Evolutionary conservation across 1,284 basidiomycete species (phyloP).

Genomic region (Cystobasidiaceae sp.): DNA sequence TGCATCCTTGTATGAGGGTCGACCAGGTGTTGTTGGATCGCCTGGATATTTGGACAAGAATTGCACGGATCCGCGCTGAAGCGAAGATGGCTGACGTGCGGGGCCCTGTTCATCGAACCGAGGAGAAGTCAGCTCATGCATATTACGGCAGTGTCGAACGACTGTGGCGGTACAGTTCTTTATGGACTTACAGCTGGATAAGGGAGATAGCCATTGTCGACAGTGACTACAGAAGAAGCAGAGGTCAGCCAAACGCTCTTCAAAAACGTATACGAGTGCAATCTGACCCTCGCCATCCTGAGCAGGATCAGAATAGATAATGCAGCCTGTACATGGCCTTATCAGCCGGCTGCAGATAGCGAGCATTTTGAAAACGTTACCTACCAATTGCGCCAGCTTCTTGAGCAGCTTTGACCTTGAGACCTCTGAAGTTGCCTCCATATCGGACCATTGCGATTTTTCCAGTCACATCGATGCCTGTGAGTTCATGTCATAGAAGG

Average conservation of each 20-base stretch:
- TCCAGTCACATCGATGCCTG: conserved; percentile 63
- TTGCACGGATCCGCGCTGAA: conserved; percentile 83
- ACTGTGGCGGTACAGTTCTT: conserved; percentile 72
- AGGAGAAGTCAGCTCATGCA: background rate
- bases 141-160: conserved; percentile 35
- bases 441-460: conserved; percentile 82
- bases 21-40: conserved; percentile 79
- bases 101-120: background rate
- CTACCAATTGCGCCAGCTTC: conserved; percentile 65
- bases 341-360: background rate
- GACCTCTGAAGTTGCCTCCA: conserved; percentile 72
- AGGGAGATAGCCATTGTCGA: conserved; percentile 42
- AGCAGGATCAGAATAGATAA: conserved; percentile 81
- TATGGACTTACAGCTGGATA: conserved; percentile 62
- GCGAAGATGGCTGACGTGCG: conserved; percentile 48
- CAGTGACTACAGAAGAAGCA: conserved; percentile 14
- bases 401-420: conserved; percentile 75
- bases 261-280: conserved; percentile 53
- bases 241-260: background rate
- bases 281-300: conserved; percentile 66
- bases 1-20: conserved; percentile 78
- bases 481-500: too few species aligned
- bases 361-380: conserved; percentile 49
- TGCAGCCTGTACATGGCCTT: conserved; percentile 37
- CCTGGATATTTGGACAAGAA: conserved; percentile 72